Base-by-base conservation (phyloP, 805 yeast species). In the Ogataea philodendri region DNA sequence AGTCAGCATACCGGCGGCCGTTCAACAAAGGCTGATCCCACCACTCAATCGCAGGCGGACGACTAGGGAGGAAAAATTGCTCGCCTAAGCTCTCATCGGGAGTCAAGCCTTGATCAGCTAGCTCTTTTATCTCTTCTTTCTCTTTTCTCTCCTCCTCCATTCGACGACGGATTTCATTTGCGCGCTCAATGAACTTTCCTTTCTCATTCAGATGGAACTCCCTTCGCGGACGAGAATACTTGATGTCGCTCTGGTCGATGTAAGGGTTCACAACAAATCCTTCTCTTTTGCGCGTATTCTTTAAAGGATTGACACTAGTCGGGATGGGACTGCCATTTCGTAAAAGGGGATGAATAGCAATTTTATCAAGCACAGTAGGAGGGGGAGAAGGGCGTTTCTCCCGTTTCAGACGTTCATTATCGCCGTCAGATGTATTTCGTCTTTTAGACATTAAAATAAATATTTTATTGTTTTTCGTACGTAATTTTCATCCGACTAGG, bases 11-110 rank as follows among this genome's bases (percentile, higher is more conserved):
- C 25, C 53, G 53, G 3, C 59, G 57, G 9, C 46, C 48, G 24
- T 56, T 56, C 2, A 83, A 46, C 30, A 76, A 73, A 2, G 76
- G 76, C 35, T 60, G 55, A 60, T 90, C 96, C 97, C 97, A 90
- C 96, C 96, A 87, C 57, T 88, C 96, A 2, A 79, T 59, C 2
- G 39, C 42, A 0, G 95, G 95, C 1, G 89, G 88, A 13, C 41
- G 52, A 0, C 52, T 55, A 0, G 63, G 63, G 34, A 62, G 57
- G 50, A 70, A 83, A 7, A 63, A 54, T 13, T 75, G 72, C 51
- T 86, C 96, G 4, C 80, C 81, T 1, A 69, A 39, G 1, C 52
- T 48, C 11, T 63, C 55, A 44, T 82, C 78, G 0, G 89, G 76
- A 5, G 68, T 58, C 5, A 72, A 49, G 0, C 77, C 77, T 22